Evolutionary conservation across 192 early-diverging fungal species (phyloP), one percentile per base, ranked within the genome.

Genomic region (Dissophora globulifera): DNA sequence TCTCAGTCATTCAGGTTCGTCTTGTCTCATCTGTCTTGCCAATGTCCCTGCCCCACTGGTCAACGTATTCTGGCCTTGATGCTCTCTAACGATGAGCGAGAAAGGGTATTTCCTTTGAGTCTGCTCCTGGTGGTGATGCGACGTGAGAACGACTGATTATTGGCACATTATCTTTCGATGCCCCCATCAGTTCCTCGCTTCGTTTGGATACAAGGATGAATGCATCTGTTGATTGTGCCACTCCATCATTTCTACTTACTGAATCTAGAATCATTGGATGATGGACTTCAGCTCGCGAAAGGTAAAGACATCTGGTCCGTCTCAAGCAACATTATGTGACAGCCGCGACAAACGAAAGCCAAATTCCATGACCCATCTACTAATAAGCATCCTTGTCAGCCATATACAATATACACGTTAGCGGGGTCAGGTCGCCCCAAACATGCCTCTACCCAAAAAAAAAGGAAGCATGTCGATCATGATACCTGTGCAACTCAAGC

Each of bases 351-450:
- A 52, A 58, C 59, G 26, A 50, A 60, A 61, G 54, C 58, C 15
- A 53, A 61, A 48, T 61, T 61, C 47, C 58, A 69, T 50, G 58
- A 61, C 47, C 58, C 67, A 69, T 61, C 49, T 50, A 61, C 58
- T n/a, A 43, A 55, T 19, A 42, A 49, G 51, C 58, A 62, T 45
- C 59, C 58, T 38, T 61, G 58, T 15, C 67, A 69, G 41, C 58
- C 67, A 49, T 69, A 61, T 47, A 69, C 58, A 27, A 60, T 69
- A 51, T 69, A 54, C 50, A 61, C 50, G 31, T 55, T 61, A 47
- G 58, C 38, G 17, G 42, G 50, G 23, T 20, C 17, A 62, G 4
- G n/a, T 52, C 33, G 19, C 33, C 1, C 17, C 61, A 17, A 56
- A 41, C 38, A 38, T 32, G 50, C 20, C 46, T 26, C 8, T 13